Evolutionary conservation across 2,329 filamentous ascomycete genomes (phyloP).

Genomic region (Cladophialophora bantiana): DNA sequence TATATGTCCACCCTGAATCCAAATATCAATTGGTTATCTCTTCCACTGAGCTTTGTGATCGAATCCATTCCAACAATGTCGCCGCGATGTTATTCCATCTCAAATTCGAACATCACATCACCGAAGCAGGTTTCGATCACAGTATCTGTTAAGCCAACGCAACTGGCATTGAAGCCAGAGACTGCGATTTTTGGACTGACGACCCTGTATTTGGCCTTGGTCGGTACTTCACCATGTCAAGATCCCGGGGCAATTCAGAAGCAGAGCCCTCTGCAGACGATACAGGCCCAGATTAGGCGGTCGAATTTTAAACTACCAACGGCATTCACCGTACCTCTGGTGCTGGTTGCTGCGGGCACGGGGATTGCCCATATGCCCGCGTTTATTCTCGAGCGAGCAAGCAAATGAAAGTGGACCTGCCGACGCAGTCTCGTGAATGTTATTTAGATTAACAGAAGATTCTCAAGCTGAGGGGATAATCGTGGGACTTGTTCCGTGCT

Average conservation of each 20-base stretch:
- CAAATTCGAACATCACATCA: slow-evolving; percentile 36
- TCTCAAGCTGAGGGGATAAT: no score
- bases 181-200: slow-evolving; percentile 27
- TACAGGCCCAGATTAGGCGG: slow-evolving; percentile 24
- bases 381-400: slow-evolving; percentile 40
- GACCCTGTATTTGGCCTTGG: slow-evolving; percentile 28
- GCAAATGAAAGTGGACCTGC: no score
- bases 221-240: neutral
- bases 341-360: slow-evolving; percentile 41
- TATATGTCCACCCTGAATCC: slow-evolving; percentile 42
- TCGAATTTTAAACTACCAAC: slow-evolving; percentile 39
- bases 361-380: slow-evolving; percentile 42
- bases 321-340: slow-evolving; percentile 39
- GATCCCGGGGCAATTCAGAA: no score
- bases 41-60: slow-evolving; percentile 39
- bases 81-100: slow-evolving; percentile 42
- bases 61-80: slow-evolving; percentile 38
- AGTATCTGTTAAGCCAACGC: slow-evolving; percentile 23
- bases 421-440: no score
- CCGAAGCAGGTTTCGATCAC: slow-evolving; percentile 36
- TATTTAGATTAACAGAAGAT: no score
- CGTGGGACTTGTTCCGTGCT: no score
- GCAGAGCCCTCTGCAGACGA: neutral
- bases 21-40: slow-evolving; percentile 30
- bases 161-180: slow-evolving; percentile 16